phyloP scores from a whole-genome alignment of 2,329 filamentous ascomycete genomes.

The Neopestalotiopsis clavispora region DNA sequence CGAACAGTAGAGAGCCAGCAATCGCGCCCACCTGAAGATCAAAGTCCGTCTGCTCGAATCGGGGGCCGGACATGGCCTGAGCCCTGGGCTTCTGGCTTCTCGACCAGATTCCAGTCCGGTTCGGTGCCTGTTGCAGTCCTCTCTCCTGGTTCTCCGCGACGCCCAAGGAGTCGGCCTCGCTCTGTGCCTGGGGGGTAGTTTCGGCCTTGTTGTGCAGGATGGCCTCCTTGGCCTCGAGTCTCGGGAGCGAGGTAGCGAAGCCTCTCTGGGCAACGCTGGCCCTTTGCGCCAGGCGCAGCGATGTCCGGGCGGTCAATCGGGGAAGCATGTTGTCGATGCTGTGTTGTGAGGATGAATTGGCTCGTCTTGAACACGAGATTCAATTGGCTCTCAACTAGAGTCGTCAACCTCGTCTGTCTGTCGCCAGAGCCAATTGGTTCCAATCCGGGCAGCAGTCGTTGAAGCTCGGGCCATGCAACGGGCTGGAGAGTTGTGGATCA shows the following conservation, averaged over 20 bases:
- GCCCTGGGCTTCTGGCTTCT: slow-evolving; percentile 81
- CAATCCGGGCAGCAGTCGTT: neutral
- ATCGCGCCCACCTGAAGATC: slow-evolving; percentile 76
- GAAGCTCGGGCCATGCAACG: slow-evolving; percentile 1
- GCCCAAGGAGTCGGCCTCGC: slow-evolving; percentile 44
- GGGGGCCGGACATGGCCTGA: slow-evolving; percentile 87
- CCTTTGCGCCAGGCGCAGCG: slow-evolving; percentile 49
- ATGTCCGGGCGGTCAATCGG: slow-evolving; percentile 43
- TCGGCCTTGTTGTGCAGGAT: slow-evolving; percentile 44
- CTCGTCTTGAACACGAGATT: slow-evolving; percentile 21
- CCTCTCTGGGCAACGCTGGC: slow-evolving; percentile 49
- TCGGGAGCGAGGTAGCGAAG: slow-evolving; percentile 53
- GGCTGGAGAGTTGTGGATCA: slow-evolving; percentile 8
- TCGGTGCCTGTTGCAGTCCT: slow-evolving; percentile 77
- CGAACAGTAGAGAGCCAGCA: slow-evolving; percentile 5
- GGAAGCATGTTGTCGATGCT: slow-evolving; percentile 58
- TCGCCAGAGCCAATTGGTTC: slow-evolving; percentile 15
- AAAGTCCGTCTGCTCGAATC: slow-evolving; percentile 98
- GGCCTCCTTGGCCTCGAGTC: slow-evolving; percentile 41
- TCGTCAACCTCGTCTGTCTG: slow-evolving; percentile 10
- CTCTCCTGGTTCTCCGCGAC: slow-evolving; percentile 50
- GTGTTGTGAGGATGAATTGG: slow-evolving; percentile 46
- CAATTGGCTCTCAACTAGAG: slow-evolving; percentile 20
- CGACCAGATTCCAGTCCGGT: slow-evolving; percentile 82
- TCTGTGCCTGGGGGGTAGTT: slow-evolving; percentile 47